Evolutionary conservation across 2,329 filamentous ascomycete species (phyloP).

Genomic region (Aspergillus sclerotialis): DNA sequence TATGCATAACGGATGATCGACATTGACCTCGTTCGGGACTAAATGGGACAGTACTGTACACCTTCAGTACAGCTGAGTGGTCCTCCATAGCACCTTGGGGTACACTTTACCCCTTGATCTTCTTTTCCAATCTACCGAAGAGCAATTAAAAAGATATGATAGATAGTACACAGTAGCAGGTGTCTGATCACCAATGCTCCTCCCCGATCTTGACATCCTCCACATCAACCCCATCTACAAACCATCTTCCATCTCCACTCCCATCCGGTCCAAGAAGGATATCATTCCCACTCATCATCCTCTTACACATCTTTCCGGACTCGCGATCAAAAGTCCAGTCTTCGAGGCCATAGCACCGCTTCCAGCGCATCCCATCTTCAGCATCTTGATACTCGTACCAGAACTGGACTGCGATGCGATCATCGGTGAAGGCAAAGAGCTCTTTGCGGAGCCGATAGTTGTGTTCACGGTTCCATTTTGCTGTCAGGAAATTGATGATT

Average conservation of each 20-base stretch:
- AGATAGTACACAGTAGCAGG: too few relatives aligned
- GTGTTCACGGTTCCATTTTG: slow-evolving; percentile 68
- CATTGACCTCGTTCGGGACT: too few relatives aligned
- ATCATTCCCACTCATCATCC: slow-evolving; percentile 44
- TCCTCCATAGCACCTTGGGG: too few relatives aligned
- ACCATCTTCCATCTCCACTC: slow-evolving; percentile 39
- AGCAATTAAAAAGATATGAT: too few relatives aligned
- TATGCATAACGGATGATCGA: too few relatives aligned
- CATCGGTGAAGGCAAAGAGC: slow-evolving; percentile 66
- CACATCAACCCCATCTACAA: slow-evolving; percentile 36
- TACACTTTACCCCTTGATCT: too few relatives aligned
- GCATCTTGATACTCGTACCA: slow-evolving; percentile 78
- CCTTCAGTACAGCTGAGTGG: too few relatives aligned
- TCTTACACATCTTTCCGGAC: slow-evolving; percentile 39
- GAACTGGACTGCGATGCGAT: slow-evolving; percentile 82
- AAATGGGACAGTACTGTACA: too few relatives aligned
- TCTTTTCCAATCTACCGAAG: too few relatives aligned
- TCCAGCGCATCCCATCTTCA: slow-evolving; percentile 62
- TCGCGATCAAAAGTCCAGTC: slow-evolving; percentile 42
- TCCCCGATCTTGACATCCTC: slow-evolving; percentile 30
- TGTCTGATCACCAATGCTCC: slow-evolving; percentile 33
- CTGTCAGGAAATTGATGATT: slow-evolving; percentile 61
- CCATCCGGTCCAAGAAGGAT: slow-evolving; percentile 35
- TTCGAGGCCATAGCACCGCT: slow-evolving; percentile 72
- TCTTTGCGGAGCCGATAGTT: slow-evolving; percentile 74